Percentiles rank a stretch among this genome's conserved stretches.
Evolutionary conservation across 2,329 filamentous ascomycete genomes (phyloP).

Genomic region (Arthrobotrys conoides): DNA sequence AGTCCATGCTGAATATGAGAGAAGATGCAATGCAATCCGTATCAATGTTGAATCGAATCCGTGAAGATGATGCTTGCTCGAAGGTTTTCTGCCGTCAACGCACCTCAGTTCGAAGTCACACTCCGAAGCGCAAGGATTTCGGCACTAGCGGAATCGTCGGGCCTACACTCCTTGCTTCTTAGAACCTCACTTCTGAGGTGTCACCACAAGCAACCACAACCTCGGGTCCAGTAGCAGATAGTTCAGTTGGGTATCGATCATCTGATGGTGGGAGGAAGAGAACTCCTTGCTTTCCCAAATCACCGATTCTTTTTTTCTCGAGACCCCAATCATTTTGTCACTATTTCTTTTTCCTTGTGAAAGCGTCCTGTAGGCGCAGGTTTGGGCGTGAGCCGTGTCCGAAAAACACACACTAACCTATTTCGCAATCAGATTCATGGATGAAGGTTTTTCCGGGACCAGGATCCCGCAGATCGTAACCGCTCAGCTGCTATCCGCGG

Average conservation of each 20-base stretch:
- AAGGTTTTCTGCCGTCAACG: slow-evolving; percentile 37
- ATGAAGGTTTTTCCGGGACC: slow-evolving; percentile 61
- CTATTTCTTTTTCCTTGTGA: slow-evolving; percentile 47
- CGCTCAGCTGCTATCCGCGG: slow-evolving; percentile 41
- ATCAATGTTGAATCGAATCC: slow-evolving; percentile 30
- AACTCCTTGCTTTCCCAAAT: slow-evolving; percentile 31
- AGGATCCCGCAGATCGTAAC: slow-evolving; percentile 57
- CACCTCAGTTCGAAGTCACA: slow-evolving; percentile 23
- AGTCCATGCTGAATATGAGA: slow-evolving; percentile 53
- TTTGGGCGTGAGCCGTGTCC: slow-evolving; percentile 55
- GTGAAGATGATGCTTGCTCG: slow-evolving; percentile 18
- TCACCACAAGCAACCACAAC: slow-evolving; percentile 40
- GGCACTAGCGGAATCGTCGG: slow-evolving; percentile 58
- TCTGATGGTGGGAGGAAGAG: slow-evolving; percentile 36
- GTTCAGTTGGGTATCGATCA: slow-evolving; percentile 36
- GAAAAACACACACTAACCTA: slow-evolving; percentile 43
- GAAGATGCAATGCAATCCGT: slow-evolving; percentile 46
- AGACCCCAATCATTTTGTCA: slow-evolving; percentile 20
- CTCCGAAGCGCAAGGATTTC: slow-evolving; percentile 24
- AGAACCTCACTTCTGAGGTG: slow-evolving; percentile 32
- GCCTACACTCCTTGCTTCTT: slow-evolving; percentile 43
- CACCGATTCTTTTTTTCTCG: slow-evolving; percentile 11
- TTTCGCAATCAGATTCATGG: slow-evolving; percentile 44
- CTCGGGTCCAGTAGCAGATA: slow-evolving; percentile 26
- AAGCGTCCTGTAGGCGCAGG: slow-evolving; percentile 40